Conservation (phyloP, 2,329 filamentous ascomycete genomes). For the Diaporthe longicolla region DNA sequence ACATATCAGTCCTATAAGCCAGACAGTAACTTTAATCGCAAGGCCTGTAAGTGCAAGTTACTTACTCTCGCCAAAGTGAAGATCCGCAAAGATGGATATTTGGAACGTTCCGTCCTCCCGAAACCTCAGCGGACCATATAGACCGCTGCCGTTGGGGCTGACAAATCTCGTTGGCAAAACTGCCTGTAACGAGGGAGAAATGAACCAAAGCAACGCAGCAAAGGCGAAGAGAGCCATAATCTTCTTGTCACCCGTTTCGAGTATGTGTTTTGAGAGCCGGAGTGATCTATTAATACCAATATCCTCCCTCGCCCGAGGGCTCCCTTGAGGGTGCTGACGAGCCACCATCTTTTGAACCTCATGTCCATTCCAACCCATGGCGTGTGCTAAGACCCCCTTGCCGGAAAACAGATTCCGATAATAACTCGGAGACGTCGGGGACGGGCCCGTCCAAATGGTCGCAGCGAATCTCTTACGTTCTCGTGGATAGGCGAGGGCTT, state of each 20-base stretch:
- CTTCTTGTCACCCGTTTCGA: not conserved
- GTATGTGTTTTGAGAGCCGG: not conserved
- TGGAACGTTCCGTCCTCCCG: slow-evolving; percentile 62
- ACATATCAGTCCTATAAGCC: not conserved
- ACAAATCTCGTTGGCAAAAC: not conserved
- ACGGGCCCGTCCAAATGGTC: not conserved
- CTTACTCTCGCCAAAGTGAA: slow-evolving; percentile 79
- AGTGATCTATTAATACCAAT: not conserved
- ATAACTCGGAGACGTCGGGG: too few species aligned
- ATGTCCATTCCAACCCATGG: slow-evolving; percentile 21
- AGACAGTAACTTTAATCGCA: not conserved
- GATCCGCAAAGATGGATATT: slow-evolving; percentile 75
- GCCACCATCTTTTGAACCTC: not conserved
- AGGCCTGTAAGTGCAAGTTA: slow-evolving; percentile 7
- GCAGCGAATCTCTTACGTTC: not conserved
- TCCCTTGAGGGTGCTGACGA: slow-evolving; percentile 17
- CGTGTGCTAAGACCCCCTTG: slow-evolving; percentile 14
- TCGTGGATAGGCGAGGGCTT: not conserved
- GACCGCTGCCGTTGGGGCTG: not conserved
- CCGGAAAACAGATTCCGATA: not conserved
- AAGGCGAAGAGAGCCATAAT: slow-evolving; percentile 15
- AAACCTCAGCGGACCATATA: slow-evolving; percentile 50
- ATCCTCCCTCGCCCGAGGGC: slow-evolving; percentile 14
- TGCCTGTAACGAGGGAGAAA: slow-evolving; percentile 29
- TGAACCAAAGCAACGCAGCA: slow-evolving; percentile 13